Conservation (phyloP, 1,284 basidiomycete species). For the Fomitopsis betulina region DNA sequence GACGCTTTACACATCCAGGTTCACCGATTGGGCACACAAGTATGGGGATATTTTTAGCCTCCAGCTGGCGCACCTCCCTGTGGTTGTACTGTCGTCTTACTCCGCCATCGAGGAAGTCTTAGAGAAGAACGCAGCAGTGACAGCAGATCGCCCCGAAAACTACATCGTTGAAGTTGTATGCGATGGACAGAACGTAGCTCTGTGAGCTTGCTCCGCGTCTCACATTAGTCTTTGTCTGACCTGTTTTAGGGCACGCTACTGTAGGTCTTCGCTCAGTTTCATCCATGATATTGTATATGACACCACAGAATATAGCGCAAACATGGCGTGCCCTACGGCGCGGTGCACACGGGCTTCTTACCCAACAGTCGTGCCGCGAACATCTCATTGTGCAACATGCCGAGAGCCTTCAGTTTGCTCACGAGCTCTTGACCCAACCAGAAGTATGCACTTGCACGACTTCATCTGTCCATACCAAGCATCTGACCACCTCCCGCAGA, state of each 20-base stretch:
- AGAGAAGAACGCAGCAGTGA: constrained; percentile 18
- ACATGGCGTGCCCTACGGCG: constrained; percentile 30
- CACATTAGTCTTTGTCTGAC: not conserved
- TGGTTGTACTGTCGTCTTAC: constrained; percentile 22
- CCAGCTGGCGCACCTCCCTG: constrained; percentile 19
- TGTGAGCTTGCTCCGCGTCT: constrained; percentile 5
- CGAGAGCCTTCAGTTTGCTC: constrained; percentile 31
- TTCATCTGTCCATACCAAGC: not conserved
- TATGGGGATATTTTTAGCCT: constrained; percentile 26
- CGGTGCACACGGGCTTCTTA: constrained; percentile 26
- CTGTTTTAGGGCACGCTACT: constrained; percentile 12
- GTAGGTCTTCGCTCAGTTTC: constrained; percentile 13
- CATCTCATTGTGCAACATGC: constrained; percentile 26
- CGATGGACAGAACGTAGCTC: constrained; percentile 20
- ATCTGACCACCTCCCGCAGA: constrained; percentile 10
- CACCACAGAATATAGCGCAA: constrained; percentile 9
- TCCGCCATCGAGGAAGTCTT: constrained; percentile 23
- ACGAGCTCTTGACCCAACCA: constrained; percentile 27
- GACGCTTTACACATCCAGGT: constrained; percentile 6
- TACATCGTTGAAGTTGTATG: constrained; percentile 21
- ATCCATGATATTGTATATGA: not conserved
- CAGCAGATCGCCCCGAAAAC: constrained; percentile 20
- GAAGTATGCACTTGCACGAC: constrained; percentile 18
- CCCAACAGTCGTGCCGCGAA: constrained; percentile 17
- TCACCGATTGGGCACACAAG: constrained; percentile 23